Base-by-base conservation (phyloP, 306 rosid genomes). In the Cucurbita moschata region DNA sequence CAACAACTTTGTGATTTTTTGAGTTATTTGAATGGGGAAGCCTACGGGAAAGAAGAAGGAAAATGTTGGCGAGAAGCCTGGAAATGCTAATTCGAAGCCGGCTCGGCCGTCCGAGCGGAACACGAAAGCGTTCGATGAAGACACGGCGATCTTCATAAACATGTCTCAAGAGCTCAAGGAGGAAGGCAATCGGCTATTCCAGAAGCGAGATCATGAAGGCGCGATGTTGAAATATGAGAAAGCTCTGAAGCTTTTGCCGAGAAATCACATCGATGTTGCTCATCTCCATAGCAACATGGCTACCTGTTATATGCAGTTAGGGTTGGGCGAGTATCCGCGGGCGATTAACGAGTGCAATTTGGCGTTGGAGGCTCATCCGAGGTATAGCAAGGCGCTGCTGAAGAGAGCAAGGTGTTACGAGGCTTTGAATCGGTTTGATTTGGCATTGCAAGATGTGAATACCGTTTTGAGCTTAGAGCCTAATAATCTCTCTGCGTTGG, bases 121-220 rank as follows among this genome's bases (percentile, higher is more conserved):
- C 74, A 71, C 92, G 16, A 90, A 87, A 53, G 83, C 87, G 1
- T 75, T 85, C 42, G 97, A 92, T 74, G 92, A 88, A 19, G 97
- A 92, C 81, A 92, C 95, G 0, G 87, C 95, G 6, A 86, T 89
- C 77, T 92, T 92, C 88, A 87, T 92, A 79, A 89, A 75, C 86
- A 92, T 92, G 97, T 84, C 97, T 35, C 90, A 88, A 5, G 95
- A 89, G 65, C 86, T 92, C 9, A 82, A 82, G 43, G 97, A 92
- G 62, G 97, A 88, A 80, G 97, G 96, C 40, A 85, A 83, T 79
- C 81, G 56, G 49, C 88, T 89, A 5, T 92, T 84, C 30, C 96
- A 89, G 5, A 88, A 79, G 83, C 85, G 79, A 61, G 97, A 92
- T 42, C 70, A 83, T 12, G 92, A 89, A 68, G 97, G 95, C 0